phyloP scores from a whole-genome alignment of 208 protist genomes.

The Wallacemonas sp. region DNA sequence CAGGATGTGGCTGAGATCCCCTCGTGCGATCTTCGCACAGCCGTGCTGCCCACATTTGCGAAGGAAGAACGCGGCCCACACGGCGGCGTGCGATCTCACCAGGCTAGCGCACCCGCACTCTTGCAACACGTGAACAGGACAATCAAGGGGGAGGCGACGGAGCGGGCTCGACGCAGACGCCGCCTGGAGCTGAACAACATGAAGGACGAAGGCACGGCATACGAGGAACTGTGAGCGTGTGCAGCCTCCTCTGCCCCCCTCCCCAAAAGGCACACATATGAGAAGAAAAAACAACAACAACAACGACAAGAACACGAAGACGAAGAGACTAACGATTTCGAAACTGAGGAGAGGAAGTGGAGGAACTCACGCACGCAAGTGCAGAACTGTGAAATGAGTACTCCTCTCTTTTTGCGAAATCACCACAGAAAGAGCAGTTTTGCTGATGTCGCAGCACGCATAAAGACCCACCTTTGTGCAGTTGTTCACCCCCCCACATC shows the following conservation, averaged over 20 bases:
- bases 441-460: too few species aligned
- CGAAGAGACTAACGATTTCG: neutral
- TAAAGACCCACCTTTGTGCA: too few species aligned
- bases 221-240: too few species aligned
- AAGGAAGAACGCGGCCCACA: neutral
- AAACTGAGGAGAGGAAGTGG: too few species aligned
- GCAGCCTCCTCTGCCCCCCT: too few species aligned
- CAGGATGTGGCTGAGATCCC: too few species aligned
- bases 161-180: conserved; percentile 18
- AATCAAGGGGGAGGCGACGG: conserved; percentile 28
- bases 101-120: conserved; percentile 9
- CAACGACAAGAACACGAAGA: neutral
- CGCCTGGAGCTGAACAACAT: conserved; percentile 18
- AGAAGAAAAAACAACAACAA: neutral
- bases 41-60: neutral
- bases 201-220: neutral
- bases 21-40: neutral
- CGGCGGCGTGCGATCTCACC: neutral
- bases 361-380: too few species aligned
- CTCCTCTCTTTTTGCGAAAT: too few species aligned
- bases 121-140: conserved; percentile 33
- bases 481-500: too few species aligned
- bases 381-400: too few species aligned
- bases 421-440: too few species aligned
- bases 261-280: neutral